Evolutionary conservation across 805 yeast species (phyloP).

Genomic region (Yarrowia keelungensis): DNA sequence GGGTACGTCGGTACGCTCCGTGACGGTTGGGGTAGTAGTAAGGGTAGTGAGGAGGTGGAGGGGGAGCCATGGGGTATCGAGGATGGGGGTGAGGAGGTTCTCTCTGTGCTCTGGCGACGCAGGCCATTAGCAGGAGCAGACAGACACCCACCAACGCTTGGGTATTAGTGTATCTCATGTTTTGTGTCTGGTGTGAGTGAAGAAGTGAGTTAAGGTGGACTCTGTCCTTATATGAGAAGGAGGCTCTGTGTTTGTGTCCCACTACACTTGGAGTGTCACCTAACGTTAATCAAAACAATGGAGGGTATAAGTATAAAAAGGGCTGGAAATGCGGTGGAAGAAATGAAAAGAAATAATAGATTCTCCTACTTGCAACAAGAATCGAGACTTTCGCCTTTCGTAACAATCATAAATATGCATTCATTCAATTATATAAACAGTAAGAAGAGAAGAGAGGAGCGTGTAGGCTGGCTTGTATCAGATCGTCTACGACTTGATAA

Average conservation of each 20-base stretch:
- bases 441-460: not conserved
- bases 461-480: too few species aligned
- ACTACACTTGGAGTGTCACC: conserved; percentile 1
- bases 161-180: conserved; percentile 34
- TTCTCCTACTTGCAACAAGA: too few species aligned
- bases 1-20: conserved; percentile 37
- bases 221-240: not conserved
- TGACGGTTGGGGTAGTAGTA: conserved; percentile 39
- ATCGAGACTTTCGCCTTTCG: too few species aligned
- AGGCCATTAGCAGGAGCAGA: conserved; percentile 19
- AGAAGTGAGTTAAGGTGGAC: conserved; percentile 1
- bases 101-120: conserved; percentile 18
- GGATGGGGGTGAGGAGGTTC: conserved; percentile 13
- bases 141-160: conserved; percentile 20
- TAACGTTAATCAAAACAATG: not conserved
- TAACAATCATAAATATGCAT: conserved; percentile 12
- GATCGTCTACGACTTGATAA: conserved; percentile 45
- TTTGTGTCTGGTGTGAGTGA: conserved; percentile 12
- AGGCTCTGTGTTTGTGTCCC: conserved; percentile 12
- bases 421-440: conserved; percentile 12
- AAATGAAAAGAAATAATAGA: too few species aligned
- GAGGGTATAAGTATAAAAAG: not conserved
- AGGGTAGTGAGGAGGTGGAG: conserved; percentile 31
- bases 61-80: conserved; percentile 31
- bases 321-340: not conserved